Conservation (phyloP, 208 protist genomes). For the Leishmania major region DNA sequence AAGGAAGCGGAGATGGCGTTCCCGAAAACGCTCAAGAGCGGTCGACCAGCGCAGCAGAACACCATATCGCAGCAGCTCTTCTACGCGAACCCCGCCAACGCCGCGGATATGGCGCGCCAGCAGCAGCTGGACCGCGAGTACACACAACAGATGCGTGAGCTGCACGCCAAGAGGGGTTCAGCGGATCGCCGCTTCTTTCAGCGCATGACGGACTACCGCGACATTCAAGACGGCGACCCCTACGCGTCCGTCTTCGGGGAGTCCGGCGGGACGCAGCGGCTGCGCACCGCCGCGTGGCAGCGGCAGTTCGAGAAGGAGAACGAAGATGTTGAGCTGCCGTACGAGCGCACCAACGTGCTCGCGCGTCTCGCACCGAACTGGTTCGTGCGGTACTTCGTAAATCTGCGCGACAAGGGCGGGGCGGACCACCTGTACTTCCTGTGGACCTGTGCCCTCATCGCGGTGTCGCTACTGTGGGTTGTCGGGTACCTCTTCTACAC, state of each 20-base stretch:
- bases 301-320: constrained; percentile 90
- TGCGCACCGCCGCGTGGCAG: constrained; percentile 84
- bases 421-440: constrained; percentile 55
- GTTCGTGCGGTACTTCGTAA: constrained; percentile 87
- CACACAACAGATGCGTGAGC: constrained; percentile 44
- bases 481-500: constrained; percentile 82
- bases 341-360: constrained; percentile 83
- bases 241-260: constrained; percentile 78
- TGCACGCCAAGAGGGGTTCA: constrained; percentile 25
- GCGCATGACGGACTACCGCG: constrained; percentile 62
- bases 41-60: constrained; percentile 68
- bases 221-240: constrained; percentile 77
- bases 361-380: constrained; percentile 75
- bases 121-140: constrained; percentile 49
- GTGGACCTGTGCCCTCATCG: constrained; percentile 25
- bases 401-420: constrained; percentile 77
- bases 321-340: constrained; percentile 74
- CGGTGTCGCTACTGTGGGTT: constrained; percentile 37
- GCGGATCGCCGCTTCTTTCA: constrained; percentile 74
- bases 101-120: constrained; percentile 46
- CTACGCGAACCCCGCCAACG: constrained; percentile 39
- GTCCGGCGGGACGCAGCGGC: constrained; percentile 42
- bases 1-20: constrained; percentile 64
- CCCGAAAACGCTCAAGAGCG: constrained; percentile 78
- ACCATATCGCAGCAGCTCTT: constrained; percentile 66